Evolutionary conservation across 2,329 filamentous ascomycete genomes (phyloP), one percentile per base, ranked within the genome.

Genomic region (Ceratocystis cubensis): DNA sequence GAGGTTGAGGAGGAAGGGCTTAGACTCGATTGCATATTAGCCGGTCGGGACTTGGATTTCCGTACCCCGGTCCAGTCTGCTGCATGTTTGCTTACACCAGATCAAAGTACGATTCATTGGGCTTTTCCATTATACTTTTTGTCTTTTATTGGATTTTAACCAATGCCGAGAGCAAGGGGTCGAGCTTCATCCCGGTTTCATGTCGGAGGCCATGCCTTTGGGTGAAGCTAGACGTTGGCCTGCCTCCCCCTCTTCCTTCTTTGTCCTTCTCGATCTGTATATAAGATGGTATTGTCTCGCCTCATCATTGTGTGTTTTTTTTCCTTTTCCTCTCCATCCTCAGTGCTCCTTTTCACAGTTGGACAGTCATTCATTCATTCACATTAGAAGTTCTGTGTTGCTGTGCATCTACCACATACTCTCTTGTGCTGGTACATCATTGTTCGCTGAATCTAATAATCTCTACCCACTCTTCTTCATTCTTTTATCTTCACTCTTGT

Each of bases 371-470:
- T 59, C 53, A 33, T 57, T 53, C 48, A 22, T 56, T 37, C 53
- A 59, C 53, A 59, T 25, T 33, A 59, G 15, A 59, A 33, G 33
- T 17, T 6, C 33, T 25, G 48, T 53, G 48, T 59, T 59, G 53
- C 53, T 59, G 53, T 59, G 53, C 53, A 59, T 59, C 28, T 59
- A 59, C 53, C 53, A 59, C 53, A 15, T 59, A 10, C 25, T 59
- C 53, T 59, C 7, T 59, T 59, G 53, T 59, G 28, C 53, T 59
- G 53, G 53, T 59, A 59, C 53, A 59, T 59, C 53, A 59, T 59
- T 59, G 53, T 59, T 59, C 53, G 25, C 53, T 37, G 15, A 7
- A n/a, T 59, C 53, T 33, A 59, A 59, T 33, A 59, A 15, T 13
- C 20, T 13, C 28, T 5, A 8, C 48, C 20, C 20, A n/a, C 17